Base-by-base conservation (phyloP, 768 basidiomycete species). In the Auricularia cornea region DNA sequence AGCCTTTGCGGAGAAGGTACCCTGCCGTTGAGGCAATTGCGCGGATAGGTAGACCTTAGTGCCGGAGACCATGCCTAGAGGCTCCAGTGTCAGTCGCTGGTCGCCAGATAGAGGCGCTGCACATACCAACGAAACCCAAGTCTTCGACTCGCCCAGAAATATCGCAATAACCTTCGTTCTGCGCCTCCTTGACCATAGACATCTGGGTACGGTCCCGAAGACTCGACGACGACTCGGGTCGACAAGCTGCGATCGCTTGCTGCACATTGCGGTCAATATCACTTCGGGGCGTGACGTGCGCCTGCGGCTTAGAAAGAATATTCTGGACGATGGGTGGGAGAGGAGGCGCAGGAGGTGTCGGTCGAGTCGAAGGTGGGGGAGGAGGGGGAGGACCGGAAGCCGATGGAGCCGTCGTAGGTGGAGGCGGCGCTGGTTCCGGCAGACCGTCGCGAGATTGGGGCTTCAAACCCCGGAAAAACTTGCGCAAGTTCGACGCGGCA, bases 121-220 rank as follows among this genome's bases (percentile, higher is more conserved):
- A 68, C 81, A 56, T 65, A 85, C 89, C 90, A n/a, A 86, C 77
- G 48, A 81, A 72, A 33, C 76, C 79, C 61, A 93, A 73, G 69
- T 90, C 82, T 8, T 82, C 83, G 20, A 78, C 78, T 52, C 81
- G 77, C 1, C 88, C 90, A 59, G 86, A 87, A 14, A 86, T 74
- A 72, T 94, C 92, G 66, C 92, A 93, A 69, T 93, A 94, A 2
- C 89, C 87, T 65, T 91, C 89, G 65, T 90, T 79, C n/a, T 89
- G 69, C 8, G 85, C 84, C 70, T 92, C 90, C 66, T 83, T 87
- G 33, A 94, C 83, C 59, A 80, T 77, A 64, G 83, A 82, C 87
- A 92, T 88, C 48, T 84, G 78, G 69, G 87, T 79, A 56, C 84
- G 75, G 70, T 89, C 90, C 59, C 78, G 79, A 11, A 94, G 69